Evolutionary conservation across 1,139 yeast species (phyloP).

Genomic region (Candida gigantensis): DNA sequence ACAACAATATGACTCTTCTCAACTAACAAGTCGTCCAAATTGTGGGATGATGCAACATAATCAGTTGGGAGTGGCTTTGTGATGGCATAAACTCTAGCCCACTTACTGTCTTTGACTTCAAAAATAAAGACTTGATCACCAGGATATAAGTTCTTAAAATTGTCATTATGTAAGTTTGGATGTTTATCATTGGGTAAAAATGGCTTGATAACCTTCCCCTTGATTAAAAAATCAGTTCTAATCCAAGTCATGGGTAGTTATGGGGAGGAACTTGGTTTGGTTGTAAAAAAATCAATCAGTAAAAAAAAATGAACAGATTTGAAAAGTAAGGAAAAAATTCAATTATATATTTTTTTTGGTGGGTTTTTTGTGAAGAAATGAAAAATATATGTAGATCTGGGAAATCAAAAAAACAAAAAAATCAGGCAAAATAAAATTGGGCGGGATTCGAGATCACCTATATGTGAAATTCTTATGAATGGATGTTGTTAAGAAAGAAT

Average conservation of each 20-base stretch:
- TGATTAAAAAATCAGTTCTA: slow-evolving; percentile 39
- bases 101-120: slow-evolving; percentile 62
- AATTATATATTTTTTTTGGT: too few species aligned
- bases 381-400: too few species aligned
- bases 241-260: slow-evolving; percentile 27
- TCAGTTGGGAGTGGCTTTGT: slow-evolving; percentile 68
- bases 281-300: too few species aligned
- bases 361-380: too few species aligned
- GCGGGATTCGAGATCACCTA: too few species aligned
- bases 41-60: slow-evolving; percentile 61
- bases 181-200: slow-evolving; percentile 62
- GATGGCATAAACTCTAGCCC: slow-evolving; percentile 81
- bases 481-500: too few species aligned
- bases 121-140: slow-evolving; percentile 83
- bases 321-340: too few species aligned
- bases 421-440: too few species aligned
- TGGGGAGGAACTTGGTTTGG: neutral
- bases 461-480: too few species aligned
- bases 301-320: too few species aligned
- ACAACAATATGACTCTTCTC: slow-evolving; percentile 51
- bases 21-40: slow-evolving; percentile 63
- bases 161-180: slow-evolving; percentile 39
- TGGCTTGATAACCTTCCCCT: slow-evolving; percentile 57
- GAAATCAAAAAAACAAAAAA: too few species aligned
- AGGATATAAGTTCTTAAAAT: slow-evolving; percentile 61